Percentiles rank a stretch among this genome's conserved stretches.
These are phyloP conservation scores for Neurospora sp. DNA, from an alignment of 495 filamentous ascomycete species.

Conservation along the genomic window DNA sequence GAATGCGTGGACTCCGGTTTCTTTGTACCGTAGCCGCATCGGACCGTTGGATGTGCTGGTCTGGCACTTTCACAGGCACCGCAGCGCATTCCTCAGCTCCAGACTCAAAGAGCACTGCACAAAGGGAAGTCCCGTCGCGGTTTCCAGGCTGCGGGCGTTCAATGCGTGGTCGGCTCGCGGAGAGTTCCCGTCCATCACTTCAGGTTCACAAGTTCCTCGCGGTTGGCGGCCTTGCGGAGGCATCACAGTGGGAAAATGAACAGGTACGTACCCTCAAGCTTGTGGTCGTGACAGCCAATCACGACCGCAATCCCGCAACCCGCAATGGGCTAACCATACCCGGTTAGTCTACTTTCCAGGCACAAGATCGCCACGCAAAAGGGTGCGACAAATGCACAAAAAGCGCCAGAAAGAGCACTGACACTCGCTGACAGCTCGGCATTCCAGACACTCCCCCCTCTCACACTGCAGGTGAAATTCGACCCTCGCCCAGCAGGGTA, in stretches of 20 bases:
- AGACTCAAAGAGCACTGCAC: not conserved
- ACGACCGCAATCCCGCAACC: not conserved
- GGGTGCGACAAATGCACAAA: not conserved
- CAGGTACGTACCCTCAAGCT: not conserved
- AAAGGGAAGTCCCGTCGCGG: not conserved
- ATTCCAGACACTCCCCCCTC: not conserved
- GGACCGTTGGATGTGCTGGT: not conserved
- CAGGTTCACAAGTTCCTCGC: not conserved
- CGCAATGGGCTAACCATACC: not conserved
- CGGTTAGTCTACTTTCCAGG: not conserved
- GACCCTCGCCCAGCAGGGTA: not conserved
- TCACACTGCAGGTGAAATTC: not conserved
- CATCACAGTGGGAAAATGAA: not conserved
- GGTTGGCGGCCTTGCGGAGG: not conserved
- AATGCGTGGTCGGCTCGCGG: not conserved
- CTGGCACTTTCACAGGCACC: not conserved
- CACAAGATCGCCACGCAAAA: conserved; percentile 5
- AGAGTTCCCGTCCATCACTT: not conserved
- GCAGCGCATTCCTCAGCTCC: not conserved
- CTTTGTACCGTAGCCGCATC: not conserved
- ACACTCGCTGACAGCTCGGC: not conserved
- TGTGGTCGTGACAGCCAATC: not conserved
- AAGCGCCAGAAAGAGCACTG: not conserved
- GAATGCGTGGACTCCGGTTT: not conserved
- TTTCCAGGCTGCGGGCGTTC: not conserved